Evolutionary conservation across 2,329 filamentous ascomycete genomes (phyloP), one percentile per base, ranked within the genome.

Genomic region (Onygena corvina): DNA sequence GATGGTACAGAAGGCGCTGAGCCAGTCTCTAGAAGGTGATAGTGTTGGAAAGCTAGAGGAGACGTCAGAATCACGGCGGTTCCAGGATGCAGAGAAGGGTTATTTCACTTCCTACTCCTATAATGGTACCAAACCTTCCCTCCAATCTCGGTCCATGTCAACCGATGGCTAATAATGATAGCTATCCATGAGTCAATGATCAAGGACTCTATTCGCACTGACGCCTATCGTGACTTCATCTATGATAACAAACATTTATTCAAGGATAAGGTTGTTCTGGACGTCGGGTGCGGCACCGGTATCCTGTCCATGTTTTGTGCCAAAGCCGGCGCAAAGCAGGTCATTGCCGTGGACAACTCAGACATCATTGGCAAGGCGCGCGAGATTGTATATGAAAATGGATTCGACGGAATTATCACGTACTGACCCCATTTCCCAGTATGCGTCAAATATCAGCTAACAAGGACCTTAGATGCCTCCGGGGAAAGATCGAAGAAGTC

Each of bases 181-280:
- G 86, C 87, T 50, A 95, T 96, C 50, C 89, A 96, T 64, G 87
- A 94, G 63, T 88, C 84, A 5, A 96, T 96, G 89, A 76, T 96
- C 54, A 94, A 94, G 64, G 89, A 96, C 61, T 74, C 78, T 0
- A 76, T 94, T 34, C 83, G 89, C 47, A 96, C 89, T 8, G 85
- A 94, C 59, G 83, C 86, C 2, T 96, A 96, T 68, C 81, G 89
- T 40, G 88, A 96, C 67, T 94, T 95, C 64, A 88, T 95, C 60
- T 94, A 95, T 69, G 79, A 81, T 57, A 87, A 95, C 70, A 92
- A 94, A 66, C 73, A 86, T 56, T 70, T 94, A 2, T 94, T 95
- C 67, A 79, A 81, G 27, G 85, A 80, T 59, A 94, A 94, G 69
- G 79, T 82, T 7, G 85, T 95, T 9, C 77, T 96, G 4, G 89